A percentile compares a stretch with the other conserved stretches of the same genome.
Evolutionary conservation across 1,284 basidiomycete species (phyloP).

Genomic region (Leccinum angustisporum): DNA sequence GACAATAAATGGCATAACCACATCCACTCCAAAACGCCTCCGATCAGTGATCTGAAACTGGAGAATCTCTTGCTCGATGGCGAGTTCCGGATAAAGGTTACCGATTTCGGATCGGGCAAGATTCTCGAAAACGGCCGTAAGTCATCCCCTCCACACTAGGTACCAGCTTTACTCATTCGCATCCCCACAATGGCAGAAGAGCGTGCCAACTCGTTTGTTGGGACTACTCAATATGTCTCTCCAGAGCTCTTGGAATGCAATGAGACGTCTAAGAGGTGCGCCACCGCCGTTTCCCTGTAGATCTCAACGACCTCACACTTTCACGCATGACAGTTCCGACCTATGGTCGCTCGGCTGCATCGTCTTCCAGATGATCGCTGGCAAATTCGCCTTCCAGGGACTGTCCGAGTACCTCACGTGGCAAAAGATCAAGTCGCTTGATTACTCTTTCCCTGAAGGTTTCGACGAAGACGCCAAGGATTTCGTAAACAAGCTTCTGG

Average conservation of each 20-base stretch:
- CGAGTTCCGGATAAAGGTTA: conserved; percentile 86
- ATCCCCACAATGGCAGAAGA: conserved; percentile 37
- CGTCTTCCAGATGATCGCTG: conserved; percentile 95
- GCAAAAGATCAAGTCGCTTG: conserved; percentile 75
- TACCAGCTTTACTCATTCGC: conserved; percentile 9
- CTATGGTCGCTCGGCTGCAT: conserved; percentile 98
- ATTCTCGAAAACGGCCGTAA: conserved; percentile 62
- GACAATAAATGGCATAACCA: conserved; percentile 11
- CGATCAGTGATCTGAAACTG: conserved; percentile 78
- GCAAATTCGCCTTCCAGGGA: conserved; percentile 87
- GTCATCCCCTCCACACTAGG: conserved; percentile 12
- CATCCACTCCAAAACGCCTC: neutral
- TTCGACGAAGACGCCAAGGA: conserved; percentile 71
- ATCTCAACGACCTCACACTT: neutral
- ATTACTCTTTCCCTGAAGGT: conserved; percentile 73
- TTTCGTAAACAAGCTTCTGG: conserved; percentile 64
- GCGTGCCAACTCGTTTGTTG: conserved; percentile 85
- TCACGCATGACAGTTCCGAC: conserved; percentile 66
- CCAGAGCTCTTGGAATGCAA: conserved; percentile 86
- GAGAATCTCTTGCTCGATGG: conserved; percentile 91
- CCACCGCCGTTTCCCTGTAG: neutral
- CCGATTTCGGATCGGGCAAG: conserved; percentile 97
- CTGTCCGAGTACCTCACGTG: conserved; percentile 83
- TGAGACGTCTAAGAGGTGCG: conserved; percentile 68
- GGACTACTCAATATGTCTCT: conserved; percentile 94